Evolutionary conservation across 1,284 basidiomycete genomes (phyloP).

Genomic region (Neonothopanus nambi): DNA sequence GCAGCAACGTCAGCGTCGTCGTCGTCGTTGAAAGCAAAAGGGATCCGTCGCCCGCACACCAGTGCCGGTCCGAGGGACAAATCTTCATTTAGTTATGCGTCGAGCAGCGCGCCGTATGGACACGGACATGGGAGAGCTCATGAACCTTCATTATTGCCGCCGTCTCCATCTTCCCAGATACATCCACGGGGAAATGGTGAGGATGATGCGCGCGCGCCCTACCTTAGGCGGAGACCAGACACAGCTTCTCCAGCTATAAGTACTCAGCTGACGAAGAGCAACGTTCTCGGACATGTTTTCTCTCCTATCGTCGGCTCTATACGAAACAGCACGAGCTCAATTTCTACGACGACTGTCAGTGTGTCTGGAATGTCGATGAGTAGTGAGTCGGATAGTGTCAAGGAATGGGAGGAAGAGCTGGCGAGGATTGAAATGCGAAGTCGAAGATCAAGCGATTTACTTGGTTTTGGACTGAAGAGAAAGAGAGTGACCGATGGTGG

Average conservation of each 20-base stretch:
- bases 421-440: conserved; percentile 67
- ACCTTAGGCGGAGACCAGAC: conserved; percentile 10
- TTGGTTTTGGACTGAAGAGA: conserved; percentile 54
- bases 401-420: conserved; percentile 78
- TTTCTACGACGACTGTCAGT: conserved; percentile 2
- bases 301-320: conserved; percentile 4
- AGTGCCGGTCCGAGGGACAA: conserved; percentile 63
- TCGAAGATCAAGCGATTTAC: conserved; percentile 60
- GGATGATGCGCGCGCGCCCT: conserved; percentile 1
- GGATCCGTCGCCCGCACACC: conserved; percentile 58
- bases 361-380: conserved; percentile 5
- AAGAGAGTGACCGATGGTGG: conserved; percentile 28
- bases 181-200: neutral
- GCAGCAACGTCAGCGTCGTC: neutral
- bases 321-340: neutral
- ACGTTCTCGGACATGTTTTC: conserved; percentile 11
- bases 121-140: neutral
- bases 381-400: conserved; percentile 37
- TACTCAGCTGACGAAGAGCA: conserved; percentile 12
- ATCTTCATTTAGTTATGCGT: neutral
- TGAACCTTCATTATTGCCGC: neutral
- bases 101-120: neutral
- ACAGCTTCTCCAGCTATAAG: conserved; percentile 2
- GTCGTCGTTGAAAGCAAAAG: conserved; percentile 9
- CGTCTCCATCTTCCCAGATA: neutral